Evolutionary conservation across 2,329 filamentous ascomycete species (phyloP).

Genomic region (Microcyclospora pomicola): DNA sequence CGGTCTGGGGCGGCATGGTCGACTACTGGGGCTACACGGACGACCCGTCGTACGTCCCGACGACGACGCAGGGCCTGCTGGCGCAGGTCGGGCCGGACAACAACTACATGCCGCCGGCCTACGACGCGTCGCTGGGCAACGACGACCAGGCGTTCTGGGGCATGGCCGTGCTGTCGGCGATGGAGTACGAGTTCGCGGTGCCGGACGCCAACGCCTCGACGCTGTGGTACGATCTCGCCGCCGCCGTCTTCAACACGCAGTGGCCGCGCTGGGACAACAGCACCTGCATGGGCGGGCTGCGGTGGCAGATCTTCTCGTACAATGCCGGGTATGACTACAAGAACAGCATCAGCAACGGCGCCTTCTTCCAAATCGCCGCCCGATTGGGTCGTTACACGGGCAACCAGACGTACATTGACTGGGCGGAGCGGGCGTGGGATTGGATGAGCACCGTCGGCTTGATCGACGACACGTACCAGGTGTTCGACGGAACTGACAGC

Average conservation of each 20-base stretch:
- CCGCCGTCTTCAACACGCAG: slow-evolving; percentile 71
- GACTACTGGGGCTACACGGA: slow-evolving; percentile 36
- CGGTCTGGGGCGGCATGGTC: slow-evolving; percentile 22
- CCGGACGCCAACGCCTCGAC: slow-evolving; percentile 36
- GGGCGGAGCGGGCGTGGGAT: slow-evolving; percentile 57
- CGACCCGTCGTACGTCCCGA: slow-evolving; percentile 29
- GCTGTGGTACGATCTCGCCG: slow-evolving; percentile 62
- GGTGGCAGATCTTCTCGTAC: slow-evolving; percentile 75
- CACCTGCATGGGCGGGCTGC: slow-evolving; percentile 58
- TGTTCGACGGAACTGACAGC: slow-evolving; percentile 43
- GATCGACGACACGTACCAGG: slow-evolving; percentile 35
- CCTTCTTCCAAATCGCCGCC: slow-evolving; percentile 45
- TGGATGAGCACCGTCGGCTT: slow-evolving; percentile 38
- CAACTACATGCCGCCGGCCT: slow-evolving; percentile 28
- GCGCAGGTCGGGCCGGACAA: slow-evolving; percentile 28
- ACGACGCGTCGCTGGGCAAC: slow-evolving; percentile 28
- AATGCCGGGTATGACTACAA: slow-evolving; percentile 53
- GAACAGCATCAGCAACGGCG: slow-evolving; percentile 45
- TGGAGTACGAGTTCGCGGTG: slow-evolving; percentile 62
- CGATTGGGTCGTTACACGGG: slow-evolving; percentile 65
- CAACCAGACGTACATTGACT: slow-evolving; percentile 64
- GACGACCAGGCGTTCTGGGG: slow-evolving; percentile 67
- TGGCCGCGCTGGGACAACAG: slow-evolving; percentile 53
- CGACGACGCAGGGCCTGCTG: slow-evolving; percentile 30
- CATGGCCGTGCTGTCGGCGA: slow-evolving; percentile 65